Base-by-base conservation (phyloP, 2,329 filamentous ascomycete genomes). In the Aspergillus tubingensis region DNA sequence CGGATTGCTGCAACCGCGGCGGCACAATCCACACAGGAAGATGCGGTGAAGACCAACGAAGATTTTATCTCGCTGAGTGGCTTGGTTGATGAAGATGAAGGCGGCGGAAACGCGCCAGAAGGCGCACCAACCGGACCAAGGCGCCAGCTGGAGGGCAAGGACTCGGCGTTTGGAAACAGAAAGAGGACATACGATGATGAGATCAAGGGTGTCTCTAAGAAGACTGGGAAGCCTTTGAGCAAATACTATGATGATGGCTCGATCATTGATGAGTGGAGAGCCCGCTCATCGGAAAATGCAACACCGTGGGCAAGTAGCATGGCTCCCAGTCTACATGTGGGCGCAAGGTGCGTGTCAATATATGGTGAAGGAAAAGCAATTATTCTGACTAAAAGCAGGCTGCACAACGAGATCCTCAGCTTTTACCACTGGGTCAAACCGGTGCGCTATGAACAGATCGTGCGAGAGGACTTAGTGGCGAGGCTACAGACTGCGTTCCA, bases 1-100 rank as follows among this genome's bases (percentile, higher is more conserved):
- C 91, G 93, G 51, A 81, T 92, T 36, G 85, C 88, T 39, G 77
- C 81, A 3, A 64, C 56, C 27, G 75, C 79, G 5, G 75, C 79
- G 5, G 72, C 77, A 8, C 77, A 81, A 25, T 81, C 83, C 30
- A 75, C 81, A 0, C 78, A 81, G 10, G 78, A 83, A 1, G 82
- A 86, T 21, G 81, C 83, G 1, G 84, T 88, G 50, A 82, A 83
- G 0, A 74, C 76, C 10, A 83, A 83, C 21, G 89, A 90, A 60
- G 94, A 99, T 67, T 98, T 97, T 72, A 96, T 99, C 58, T 96
- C 94, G 0, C 91, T 94, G 61, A 90, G 88, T 66, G 82, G 90
- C 48, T 85, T 84, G 50, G 86, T 88, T 57, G 83, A 84, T 25
- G 82, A 85, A 43, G 79, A 80, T 1, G 69, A 74, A 25, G 67